Evolutionary conservation across 2,329 filamentous ascomycete genomes (phyloP), one percentile per base, ranked within the genome.

Genomic region (Ceratocystis cacaofunesta): DNA sequence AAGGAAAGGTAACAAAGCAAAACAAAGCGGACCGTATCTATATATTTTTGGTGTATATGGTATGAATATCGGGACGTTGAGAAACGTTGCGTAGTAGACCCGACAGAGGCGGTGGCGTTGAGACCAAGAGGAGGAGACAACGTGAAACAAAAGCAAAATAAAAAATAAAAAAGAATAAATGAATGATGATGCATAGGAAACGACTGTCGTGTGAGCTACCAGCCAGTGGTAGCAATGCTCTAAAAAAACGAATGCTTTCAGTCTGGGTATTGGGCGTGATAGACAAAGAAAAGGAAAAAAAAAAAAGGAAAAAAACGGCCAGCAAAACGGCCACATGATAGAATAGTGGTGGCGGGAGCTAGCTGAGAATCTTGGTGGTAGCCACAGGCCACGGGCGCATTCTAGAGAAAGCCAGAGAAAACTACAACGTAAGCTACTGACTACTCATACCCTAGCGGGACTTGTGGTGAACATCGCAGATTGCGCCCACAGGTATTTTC

Each of bases 401-500:
- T 15, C 48, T 17, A 41, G 36, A 41, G 36, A 41, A 15, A 15
- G 36, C 36, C 36, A 41, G 36, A 15, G 36, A 15, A 41, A 15
- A 41, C 36, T 41, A 15, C 36, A 41, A 15, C 10, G 36, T 41
- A 15, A 15, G 36, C 36, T 41, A 41, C 36, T 41, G 36, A 4
- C 46, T 8, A 17, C 46, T n/a, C 17, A 12, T n/a, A 10, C 12
- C 8, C 30, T 30, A 57, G 19, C 52, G 22, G 52, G 52, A 57
- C 25, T 5, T 30, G 28, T 57, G 52, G 64, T 75, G 73, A 46
- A 68, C 65, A 64, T 70, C 71, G 76, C 91, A 96, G 63, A 87
- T 82, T 72, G 94, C 94, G 63, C 91, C 92, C 28, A 96, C 90
- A 22, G 89, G 79, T 63, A 96, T 88, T 5, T 83, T 88, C 73